Base-by-base conservation (phyloP, 352 stramenopile genomes). In the Synura sp. region DNA sequence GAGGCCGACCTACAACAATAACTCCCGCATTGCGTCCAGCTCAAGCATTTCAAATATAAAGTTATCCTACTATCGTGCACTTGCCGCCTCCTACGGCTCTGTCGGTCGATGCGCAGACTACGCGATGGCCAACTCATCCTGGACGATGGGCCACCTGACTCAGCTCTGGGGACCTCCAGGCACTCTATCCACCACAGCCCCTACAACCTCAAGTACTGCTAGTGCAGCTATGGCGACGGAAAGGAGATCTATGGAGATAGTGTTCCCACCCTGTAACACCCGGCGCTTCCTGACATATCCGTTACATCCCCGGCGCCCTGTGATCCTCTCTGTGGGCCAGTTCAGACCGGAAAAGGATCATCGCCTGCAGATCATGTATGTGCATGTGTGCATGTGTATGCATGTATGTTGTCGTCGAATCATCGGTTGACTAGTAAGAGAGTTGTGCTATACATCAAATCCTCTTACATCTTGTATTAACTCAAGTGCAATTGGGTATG, bases 341-440 rank as follows among this genome's bases (percentile, higher is more conserved):
- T 99, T 99, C 83, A 88, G 96, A 73, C 96, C 96, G 0, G 96
- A 99, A 84, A 99, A 99, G 86, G 94, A 99, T 84, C 96, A 99
- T 75, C 60, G 85, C 0, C 80, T 98, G 22, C 96, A 99, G 85
- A n/a, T n/a, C n/a, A n/a, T n/a, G n/a, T n/a, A n/a, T n/a, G n/a
- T n/a, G n/a, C n/a, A n/a, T n/a, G n/a, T n/a, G n/a, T n/a, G n/a
- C n/a, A n/a, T n/a, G n/a, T n/a, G n/a, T n/a, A n/a, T n/a, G n/a
- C n/a, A n/a, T n/a, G n/a, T n/a, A n/a, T n/a, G n/a, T n/a, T n/a
- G n/a, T n/a, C n/a, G n/a, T n/a, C n/a, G n/a, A n/a, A n/a, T n/a
- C n/a, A n/a, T n/a, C n/a, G n/a, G n/a, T n/a, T n/a, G n/a, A n/a
- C n/a, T n/a, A n/a, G n/a, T n/a, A n/a, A n/a, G n/a, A n/a, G n/a